phyloP scores from a whole-genome alignment of 352 stramenopile species.

The Phytopythium kandeliae region DNA sequence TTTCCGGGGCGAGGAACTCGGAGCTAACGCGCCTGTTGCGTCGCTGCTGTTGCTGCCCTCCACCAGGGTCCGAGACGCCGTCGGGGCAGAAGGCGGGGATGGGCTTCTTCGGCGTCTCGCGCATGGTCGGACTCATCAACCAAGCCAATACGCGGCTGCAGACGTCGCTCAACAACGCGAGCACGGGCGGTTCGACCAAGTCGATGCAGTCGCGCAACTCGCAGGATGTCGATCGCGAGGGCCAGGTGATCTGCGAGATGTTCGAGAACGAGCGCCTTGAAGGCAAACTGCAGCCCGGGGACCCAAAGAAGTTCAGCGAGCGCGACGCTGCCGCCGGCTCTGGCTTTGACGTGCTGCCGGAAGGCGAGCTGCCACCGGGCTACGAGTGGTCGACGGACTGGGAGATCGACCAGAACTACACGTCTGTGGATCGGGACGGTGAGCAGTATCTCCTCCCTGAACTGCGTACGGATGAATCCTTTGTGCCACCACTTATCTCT shows the following conservation, averaged over 20 bases:
- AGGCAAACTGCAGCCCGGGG: conserved; percentile 55
- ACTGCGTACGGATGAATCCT: too few species aligned
- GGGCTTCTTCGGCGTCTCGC: conserved; percentile 64
- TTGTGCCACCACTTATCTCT: too few species aligned
- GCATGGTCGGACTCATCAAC: conserved; percentile 62
- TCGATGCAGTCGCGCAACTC: conserved; percentile 31
- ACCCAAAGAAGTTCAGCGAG: conserved; percentile 75
- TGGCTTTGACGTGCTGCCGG: conserved; percentile 62
- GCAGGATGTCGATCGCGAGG: conserved; percentile 61
- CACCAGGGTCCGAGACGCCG: conserved; percentile 22
- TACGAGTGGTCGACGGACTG: conserved; percentile 80
- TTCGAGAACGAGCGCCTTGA: conserved; percentile 85
- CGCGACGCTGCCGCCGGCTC: conserved; percentile 38
- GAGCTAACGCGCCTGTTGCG: background rate
- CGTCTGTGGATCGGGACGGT: conserved; percentile 67
- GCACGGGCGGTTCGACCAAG: conserved; percentile 14
- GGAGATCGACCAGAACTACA: conserved; percentile 82
- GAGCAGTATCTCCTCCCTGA: too few species aligned
- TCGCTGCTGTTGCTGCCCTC: background rate
- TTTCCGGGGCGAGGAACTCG: background rate
- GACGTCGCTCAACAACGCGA: conserved; percentile 48
- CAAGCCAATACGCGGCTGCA: conserved; percentile 69
- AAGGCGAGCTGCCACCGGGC: conserved; percentile 55
- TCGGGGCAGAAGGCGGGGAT: conserved; percentile 26
- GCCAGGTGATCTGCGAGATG: conserved; percentile 69